A percentile compares a stretch with the other conserved stretches of the same genome.
Conservation (phyloP, 2,329 filamentous ascomycete species). For the Coniochaeta hoffmannii region DNA sequence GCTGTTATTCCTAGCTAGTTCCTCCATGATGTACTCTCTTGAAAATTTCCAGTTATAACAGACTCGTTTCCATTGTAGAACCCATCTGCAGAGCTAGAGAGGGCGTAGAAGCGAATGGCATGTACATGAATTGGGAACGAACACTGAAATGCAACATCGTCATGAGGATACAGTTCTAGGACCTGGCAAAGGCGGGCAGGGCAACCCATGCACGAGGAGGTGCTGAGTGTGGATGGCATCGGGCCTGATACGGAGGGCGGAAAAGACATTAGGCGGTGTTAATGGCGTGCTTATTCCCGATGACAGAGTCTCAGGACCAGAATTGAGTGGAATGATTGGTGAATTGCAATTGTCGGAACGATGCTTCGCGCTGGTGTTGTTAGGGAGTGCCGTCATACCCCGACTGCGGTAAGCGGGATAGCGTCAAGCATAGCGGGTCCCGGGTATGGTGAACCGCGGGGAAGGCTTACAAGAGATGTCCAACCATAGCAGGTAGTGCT, state of each 20-base stretch:
- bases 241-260: neutral
- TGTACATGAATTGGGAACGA: neutral
- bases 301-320: neutral
- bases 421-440: neutral
- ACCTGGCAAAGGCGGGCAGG: neutral
- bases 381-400: neutral
- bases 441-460: slow-evolving; percentile 1
- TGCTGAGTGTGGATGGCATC: neutral
- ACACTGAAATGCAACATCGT: neutral
- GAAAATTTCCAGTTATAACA: neutral
- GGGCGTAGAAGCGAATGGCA: neutral
- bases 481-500: neutral
- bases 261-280: neutral
- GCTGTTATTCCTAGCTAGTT: neutral
- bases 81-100: neutral
- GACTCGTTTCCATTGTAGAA: neutral
- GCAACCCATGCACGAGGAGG: neutral
- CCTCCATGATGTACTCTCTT: neutral
- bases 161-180: neutral
- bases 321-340: neutral
- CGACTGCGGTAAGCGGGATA: neutral
- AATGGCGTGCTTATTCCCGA: neutral
- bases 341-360: neutral
- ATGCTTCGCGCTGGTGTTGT: neutral
- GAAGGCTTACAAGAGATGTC: neutral